Percentiles rank a stretch among this genome's conserved stretches.
Evolutionary conservation across 257 asterid species (phyloP).

Genomic region (Gardenia jasminoides): DNA sequence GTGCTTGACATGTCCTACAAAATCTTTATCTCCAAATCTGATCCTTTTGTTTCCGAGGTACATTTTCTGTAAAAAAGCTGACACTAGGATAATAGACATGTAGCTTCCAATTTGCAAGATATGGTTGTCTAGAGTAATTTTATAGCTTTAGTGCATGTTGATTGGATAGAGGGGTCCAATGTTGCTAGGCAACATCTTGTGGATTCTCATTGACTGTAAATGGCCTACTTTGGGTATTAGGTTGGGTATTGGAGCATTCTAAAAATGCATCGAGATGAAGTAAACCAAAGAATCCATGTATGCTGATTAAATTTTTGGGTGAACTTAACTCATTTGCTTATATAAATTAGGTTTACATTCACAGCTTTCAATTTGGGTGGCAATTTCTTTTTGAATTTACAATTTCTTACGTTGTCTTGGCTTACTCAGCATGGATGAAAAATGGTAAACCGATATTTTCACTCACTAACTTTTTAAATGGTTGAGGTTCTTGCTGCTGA

Average conservation of each 20-base stretch:
- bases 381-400: not conserved
- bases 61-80: not conserved
- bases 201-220: not conserved
- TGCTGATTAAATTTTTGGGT: not conserved
- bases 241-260: too few relatives aligned
- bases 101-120: too few relatives aligned
- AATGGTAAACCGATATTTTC: not conserved
- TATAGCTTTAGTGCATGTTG: not conserved
- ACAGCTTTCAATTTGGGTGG: not conserved
- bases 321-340: not conserved
- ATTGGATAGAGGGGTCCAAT: not conserved
- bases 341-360: not conserved
- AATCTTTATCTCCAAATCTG: too few relatives aligned
- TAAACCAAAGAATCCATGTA: not conserved
- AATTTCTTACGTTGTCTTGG: not conserved
- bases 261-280: not conserved
- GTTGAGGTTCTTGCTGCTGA: slow-evolving; percentile 76
- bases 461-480: slow-evolving; percentile 19
- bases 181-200: not conserved
- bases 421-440: not conserved
- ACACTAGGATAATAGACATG: too few relatives aligned
- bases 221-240: too few relatives aligned
- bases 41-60: not conserved
- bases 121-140: too few relatives aligned
- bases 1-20: too few relatives aligned